Percentiles rank a stretch among this genome's conserved stretches.
These are phyloP conservation scores for Fusarium albosuccineum DNA, from an alignment of 2,329 filamentous ascomycete species.

Conservation along the genomic window DNA sequence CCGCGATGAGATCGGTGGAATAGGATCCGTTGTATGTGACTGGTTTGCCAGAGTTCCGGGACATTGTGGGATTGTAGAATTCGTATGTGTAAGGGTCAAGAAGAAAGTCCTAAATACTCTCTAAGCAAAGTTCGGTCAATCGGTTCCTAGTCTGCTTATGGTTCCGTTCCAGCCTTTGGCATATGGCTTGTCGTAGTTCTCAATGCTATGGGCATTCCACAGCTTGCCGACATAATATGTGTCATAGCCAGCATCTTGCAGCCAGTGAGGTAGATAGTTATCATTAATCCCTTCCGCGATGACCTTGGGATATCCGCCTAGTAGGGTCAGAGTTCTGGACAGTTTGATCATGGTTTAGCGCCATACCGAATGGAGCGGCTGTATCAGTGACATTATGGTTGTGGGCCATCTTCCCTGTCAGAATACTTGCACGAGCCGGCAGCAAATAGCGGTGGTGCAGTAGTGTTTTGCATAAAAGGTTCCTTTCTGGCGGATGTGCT, in stretches of 20 bases:
- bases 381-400: neutral
- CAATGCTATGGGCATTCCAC: conserved; percentile 71
- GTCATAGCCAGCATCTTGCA: conserved; percentile 74
- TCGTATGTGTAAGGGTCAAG: neutral
- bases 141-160: too few species aligned
- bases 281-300: conserved; percentile 72
- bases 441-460: neutral
- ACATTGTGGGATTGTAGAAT: neutral
- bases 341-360: neutral
- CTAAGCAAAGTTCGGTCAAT: too few species aligned
- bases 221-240: conserved; percentile 79
- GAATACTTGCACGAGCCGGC: neutral
- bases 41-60: neutral
- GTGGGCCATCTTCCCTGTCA: neutral
- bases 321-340: neutral
- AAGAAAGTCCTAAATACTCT: neutral
- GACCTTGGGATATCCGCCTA: conserved; percentile 65
- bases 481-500: too few species aligned
- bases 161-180: neutral
- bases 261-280: conserved; percentile 71
- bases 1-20: too few species aligned
- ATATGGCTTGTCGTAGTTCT: conserved; percentile 65
- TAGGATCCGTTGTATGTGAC: neutral
- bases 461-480: too few species aligned
- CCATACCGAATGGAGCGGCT: neutral